Evolutionary conservation across 768 basidiomycete species (phyloP).

Genomic region (Naematelia encephala): DNA sequence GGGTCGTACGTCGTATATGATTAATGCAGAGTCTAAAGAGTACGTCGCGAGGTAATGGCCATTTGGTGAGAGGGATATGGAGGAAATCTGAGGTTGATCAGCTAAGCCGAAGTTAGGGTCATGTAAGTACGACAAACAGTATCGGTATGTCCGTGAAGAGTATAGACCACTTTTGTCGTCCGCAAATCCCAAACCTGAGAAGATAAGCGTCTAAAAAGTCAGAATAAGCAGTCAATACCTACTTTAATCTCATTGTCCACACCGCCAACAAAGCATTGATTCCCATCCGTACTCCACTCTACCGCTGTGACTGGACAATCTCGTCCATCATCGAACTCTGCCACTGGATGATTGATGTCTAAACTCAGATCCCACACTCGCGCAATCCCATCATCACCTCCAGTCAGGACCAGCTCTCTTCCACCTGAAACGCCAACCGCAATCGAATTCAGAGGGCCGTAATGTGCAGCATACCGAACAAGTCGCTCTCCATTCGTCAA

Average conservation of each 20-base stretch:
- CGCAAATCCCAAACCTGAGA: constrained; percentile 81
- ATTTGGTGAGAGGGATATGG: constrained; percentile 84
- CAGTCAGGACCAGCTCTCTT: constrained; percentile 79
- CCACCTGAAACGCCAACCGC: constrained; percentile 83
- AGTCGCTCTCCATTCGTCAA: constrained; percentile 77
- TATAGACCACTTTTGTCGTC: constrained; percentile 74
- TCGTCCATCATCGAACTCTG: constrained; percentile 65
- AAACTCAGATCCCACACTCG: constrained; percentile 72
- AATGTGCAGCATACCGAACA: constrained; percentile 79
- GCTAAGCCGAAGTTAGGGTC: neutral
- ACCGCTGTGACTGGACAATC: constrained; percentile 90
- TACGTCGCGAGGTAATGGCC: constrained; percentile 84
- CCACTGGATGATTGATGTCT: constrained; percentile 69
- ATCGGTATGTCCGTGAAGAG: constrained; percentile 80
- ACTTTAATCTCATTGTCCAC: constrained; percentile 97
- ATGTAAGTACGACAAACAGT: constrained; percentile 55
- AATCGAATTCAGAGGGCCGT: constrained; percentile 83
- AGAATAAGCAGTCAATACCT: constrained; percentile 45
- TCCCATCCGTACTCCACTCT: constrained; percentile 87
- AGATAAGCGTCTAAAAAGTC: neutral
- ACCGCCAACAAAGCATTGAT: constrained; percentile 83
- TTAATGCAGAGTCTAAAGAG: constrained; percentile 79
- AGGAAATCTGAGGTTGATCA: constrained; percentile 59
- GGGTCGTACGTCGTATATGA: constrained; percentile 89
- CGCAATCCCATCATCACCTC: constrained; percentile 87